Conservation (phyloP, 371 early-diverging fungal species). For the Circinella minor region DNA sequence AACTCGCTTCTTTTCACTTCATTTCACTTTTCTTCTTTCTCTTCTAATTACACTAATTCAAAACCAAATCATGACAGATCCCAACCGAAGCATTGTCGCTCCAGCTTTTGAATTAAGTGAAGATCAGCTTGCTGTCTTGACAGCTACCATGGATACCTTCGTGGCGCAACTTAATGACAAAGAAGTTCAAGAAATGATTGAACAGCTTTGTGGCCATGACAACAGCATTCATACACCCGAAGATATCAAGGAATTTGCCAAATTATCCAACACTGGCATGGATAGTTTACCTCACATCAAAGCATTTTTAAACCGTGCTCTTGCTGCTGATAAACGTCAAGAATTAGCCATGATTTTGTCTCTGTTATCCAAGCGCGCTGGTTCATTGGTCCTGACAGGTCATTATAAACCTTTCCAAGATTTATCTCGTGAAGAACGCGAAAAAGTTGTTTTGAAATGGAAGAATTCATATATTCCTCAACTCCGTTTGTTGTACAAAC, state of each 20-base stretch:
- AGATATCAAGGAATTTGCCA: conserved; percentile 14
- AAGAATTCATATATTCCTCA: conserved; percentile 50
- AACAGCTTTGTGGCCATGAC: neutral
- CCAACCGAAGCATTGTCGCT: conserved; percentile 14
- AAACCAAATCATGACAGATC: conserved; percentile 7
- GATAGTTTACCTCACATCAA: conserved; percentile 19
- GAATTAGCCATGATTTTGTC: conserved; percentile 36
- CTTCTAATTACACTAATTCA: neutral
- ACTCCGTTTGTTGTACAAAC: conserved; percentile 47
- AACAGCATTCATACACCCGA: conserved; percentile 14
- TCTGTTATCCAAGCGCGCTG: conserved; percentile 45
- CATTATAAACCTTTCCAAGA: conserved; percentile 51
- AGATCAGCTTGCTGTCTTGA: conserved; percentile 45
- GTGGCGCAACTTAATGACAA: conserved; percentile 40
- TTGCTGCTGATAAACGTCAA: conserved; percentile 39
- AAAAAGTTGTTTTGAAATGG: conserved; percentile 51
- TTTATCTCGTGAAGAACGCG: conserved; percentile 52
- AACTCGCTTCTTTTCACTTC: neutral
- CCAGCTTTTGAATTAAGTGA: conserved; percentile 25
- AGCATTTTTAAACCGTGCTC: conserved; percentile 31
- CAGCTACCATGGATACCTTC: conserved; percentile 54
- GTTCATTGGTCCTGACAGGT: conserved; percentile 63
- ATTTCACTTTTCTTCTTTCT: neutral
- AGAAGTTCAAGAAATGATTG: conserved; percentile 36
- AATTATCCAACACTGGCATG: conserved; percentile 9